Evolutionary conservation across 495 filamentous ascomycete genomes (phyloP).

Genomic region (Parmelia sp.): DNA sequence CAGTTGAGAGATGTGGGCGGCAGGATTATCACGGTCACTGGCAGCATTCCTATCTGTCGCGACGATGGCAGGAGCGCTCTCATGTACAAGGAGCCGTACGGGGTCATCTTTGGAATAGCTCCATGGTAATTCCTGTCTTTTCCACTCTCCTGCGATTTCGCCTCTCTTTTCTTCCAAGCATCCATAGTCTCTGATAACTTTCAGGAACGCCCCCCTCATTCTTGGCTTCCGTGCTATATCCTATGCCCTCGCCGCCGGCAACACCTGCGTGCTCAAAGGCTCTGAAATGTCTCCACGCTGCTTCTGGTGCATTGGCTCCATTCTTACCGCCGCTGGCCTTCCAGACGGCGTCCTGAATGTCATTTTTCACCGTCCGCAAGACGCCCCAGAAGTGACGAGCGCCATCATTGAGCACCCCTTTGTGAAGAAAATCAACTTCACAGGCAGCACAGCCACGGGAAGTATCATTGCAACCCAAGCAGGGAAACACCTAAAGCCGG

Average conservation of each 20-base stretch:
- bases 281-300: conserved; percentile 69
- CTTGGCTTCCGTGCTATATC: conserved; percentile 60
- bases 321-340: conserved; percentile 69
- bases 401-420: conserved; percentile 50
- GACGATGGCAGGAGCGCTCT: conserved; percentile 57
- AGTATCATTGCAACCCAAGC: conserved; percentile 50
- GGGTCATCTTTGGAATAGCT: conserved; percentile 73
- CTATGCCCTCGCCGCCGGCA: conserved; percentile 76
- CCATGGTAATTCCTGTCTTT: conserved; percentile 57
- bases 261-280: conserved; percentile 70
- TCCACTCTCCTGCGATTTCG: background rate
- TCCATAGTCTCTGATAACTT: background rate
- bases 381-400: conserved; percentile 50
- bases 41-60: conserved; percentile 51
- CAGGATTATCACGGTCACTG: conserved; percentile 53
- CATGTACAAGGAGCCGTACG: conserved; percentile 73
- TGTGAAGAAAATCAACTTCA: conserved; percentile 59
- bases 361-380: conserved; percentile 45
- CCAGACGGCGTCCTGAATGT: conserved; percentile 53
- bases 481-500: conserved; percentile 51
- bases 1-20: conserved; percentile 67
- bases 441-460: conserved; percentile 51
- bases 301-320: conserved; percentile 63
- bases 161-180: background rate
- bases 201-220: conserved; percentile 45